Conservation (phyloP, 2,329 filamentous ascomycete genomes). For the Tympanopsis confertula region DNA sequence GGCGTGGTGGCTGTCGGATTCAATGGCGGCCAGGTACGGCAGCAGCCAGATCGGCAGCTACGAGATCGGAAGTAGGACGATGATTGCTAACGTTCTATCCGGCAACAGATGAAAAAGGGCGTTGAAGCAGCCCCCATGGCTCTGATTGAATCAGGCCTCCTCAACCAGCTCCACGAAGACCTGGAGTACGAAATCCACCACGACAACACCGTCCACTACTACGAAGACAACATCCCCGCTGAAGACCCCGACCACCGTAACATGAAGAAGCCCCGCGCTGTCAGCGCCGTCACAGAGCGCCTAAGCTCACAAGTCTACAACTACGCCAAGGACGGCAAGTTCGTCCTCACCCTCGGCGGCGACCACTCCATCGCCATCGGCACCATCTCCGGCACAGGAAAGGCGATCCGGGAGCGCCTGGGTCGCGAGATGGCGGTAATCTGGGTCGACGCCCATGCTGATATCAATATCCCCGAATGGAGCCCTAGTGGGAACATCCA, state of each 20-base stretch:
- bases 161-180: constrained; percentile 71
- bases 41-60: no score
- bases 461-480: constrained; percentile 92
- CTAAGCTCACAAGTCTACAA: constrained; percentile 78
- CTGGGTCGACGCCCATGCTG: constrained; percentile 96
- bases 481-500: constrained; percentile 89
- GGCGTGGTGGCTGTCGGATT: constrained; percentile 93
- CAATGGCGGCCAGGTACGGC: constrained; percentile 72
- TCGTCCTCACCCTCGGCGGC: constrained; percentile 86
- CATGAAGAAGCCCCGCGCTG: constrained; percentile 88
- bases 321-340: constrained; percentile 70
- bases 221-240: constrained; percentile 40
- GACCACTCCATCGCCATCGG: constrained; percentile 96
- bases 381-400: constrained; percentile 76
- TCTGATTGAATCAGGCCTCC: constrained; percentile 77
- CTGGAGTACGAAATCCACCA: constrained; percentile 81
- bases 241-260: constrained; percentile 68
- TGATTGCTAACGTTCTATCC: no score
- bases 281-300: constrained; percentile 71
- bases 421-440: constrained; percentile 81
- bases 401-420: constrained; percentile 73
- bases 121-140: constrained; percentile 85
- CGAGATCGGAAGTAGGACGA: no score
- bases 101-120: constrained; percentile 56
- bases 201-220: constrained; percentile 72